These are phyloP conservation scores for Colletotrichum viniferum DNA, from an alignment of 2,329 filamentous ascomycete genomes.

Conservation along the genomic window DNA sequence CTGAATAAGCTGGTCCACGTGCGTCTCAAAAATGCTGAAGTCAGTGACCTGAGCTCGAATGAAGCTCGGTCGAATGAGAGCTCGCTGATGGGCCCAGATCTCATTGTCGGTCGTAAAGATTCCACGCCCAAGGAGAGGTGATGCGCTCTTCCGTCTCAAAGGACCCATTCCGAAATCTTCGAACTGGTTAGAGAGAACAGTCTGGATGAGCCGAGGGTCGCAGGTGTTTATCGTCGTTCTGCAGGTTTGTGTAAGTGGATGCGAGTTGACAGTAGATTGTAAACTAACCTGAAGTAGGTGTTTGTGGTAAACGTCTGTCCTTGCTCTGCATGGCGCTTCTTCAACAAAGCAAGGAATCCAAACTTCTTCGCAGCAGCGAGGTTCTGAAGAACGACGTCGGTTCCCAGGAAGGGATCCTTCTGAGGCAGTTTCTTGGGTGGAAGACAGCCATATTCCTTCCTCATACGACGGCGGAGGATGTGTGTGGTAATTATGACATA, in stretches of 20 bases:
- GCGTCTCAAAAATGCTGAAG: slow-evolving; percentile 32
- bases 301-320: slow-evolving; percentile 7
- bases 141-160: slow-evolving; percentile 35
- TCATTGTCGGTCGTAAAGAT: slow-evolving; percentile 54
- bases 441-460: background rate
- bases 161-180: slow-evolving; percentile 50
- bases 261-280: background rate
- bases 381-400: background rate
- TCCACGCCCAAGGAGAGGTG: slow-evolving; percentile 39
- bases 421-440: slow-evolving; percentile 1
- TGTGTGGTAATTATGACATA: slow-evolving; percentile 1
- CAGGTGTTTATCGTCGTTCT: slow-evolving; percentile 26
- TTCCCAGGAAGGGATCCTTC: background rate
- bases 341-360: background rate
- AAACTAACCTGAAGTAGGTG: background rate
- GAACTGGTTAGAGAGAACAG: slow-evolving; percentile 57
- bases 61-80: slow-evolving; percentile 37
- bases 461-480: slow-evolving; percentile 4
- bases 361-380: slow-evolving; percentile 1
- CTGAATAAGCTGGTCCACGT: slow-evolving; percentile 31
- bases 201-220: slow-evolving; percentile 58
- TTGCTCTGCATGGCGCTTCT: background rate
- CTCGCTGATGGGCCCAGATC: slow-evolving; percentile 48
- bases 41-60: slow-evolving; percentile 33
- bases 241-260: background rate